These are phyloP conservation scores for Pythium sukuiense DNA, from an alignment of 352 stramenopile species.

Conservation along the genomic window DNA sequence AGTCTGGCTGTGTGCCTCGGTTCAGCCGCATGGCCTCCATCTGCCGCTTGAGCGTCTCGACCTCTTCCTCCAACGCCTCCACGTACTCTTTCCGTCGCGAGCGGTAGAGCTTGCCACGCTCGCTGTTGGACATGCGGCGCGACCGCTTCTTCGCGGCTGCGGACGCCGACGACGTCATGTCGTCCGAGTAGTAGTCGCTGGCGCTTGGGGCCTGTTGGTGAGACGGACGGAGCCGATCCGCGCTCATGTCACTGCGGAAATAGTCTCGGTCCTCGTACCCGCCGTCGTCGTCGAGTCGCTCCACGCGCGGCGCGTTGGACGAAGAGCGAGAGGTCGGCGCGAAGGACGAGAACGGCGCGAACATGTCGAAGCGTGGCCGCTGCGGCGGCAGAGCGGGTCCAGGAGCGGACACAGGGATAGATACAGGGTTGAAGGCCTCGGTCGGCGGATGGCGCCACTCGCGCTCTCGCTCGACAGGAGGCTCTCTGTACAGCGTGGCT, in stretches of 20 bases:
- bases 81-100: constrained; percentile 51
- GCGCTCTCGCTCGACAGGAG: background rate
- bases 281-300: background rate
- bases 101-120: constrained; percentile 68
- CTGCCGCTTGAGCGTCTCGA: constrained; percentile 50
- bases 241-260: background rate
- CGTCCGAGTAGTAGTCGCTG: background rate
- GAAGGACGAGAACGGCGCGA: constrained; percentile 1
- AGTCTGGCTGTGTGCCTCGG: constrained; percentile 13
- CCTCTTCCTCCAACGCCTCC: constrained; percentile 30
- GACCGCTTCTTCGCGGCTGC: constrained; percentile 22
- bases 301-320: background rate
- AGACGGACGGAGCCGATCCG: background rate
- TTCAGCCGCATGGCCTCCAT: constrained; percentile 39
- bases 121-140: constrained; percentile 55
- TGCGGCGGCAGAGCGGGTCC: background rate
- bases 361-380: background rate
- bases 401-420: background rate
- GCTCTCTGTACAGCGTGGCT: constrained; percentile 7
- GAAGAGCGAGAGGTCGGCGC: background rate
- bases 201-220: background rate
- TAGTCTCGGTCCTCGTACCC: background rate
- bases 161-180: background rate
- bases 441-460: background rate
- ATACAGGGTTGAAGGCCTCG: background rate